Evolutionary conservation across 331 rosid genomes (phyloP), one percentile per base, ranked within the genome.

Genomic region (Cucumis variabilis): DNA sequence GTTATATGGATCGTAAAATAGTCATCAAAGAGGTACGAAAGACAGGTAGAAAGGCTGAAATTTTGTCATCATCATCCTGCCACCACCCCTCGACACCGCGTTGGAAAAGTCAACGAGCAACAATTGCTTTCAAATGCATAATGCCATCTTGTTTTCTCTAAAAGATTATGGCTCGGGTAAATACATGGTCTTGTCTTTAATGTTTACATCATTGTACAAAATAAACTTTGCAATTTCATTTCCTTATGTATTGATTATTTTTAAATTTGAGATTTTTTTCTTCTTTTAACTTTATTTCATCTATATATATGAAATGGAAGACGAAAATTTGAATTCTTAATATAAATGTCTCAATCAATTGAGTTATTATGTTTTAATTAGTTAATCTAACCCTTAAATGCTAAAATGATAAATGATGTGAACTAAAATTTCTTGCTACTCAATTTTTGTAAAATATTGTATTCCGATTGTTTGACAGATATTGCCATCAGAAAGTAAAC

Each of bases 31-130:
- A 85, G 14, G 41, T 89, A 37, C 78, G 72, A n/a, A 87, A 84
- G 30, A 89, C 84, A 0, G 91, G 89, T 7, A 77, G 89, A 74
- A 87, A 83, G 55, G 88, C 88, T 8, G 88, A 87, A 53, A 33
- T 84, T n/a, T 69, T 72, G 89, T 1, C 87, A 28, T 75, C 90
- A 2, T 16, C 73, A 3, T 19, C 73, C 5, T 1, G 19, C 23
- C 23, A 4, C 53, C 50, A 27, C 83, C 83, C 41, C 65, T 3
- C 37, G 6, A 58, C 83, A 0, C 37, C 65, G 1, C 66, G 6
- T 8, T 23, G 15, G n/a, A 51, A n/a, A 51, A 50, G 44, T 3
- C 66, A 66, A 78, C 41, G 16, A 78, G 24, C 66, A 23, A 4
- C 83, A 7, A 12, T n/a, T 15, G 66, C 44, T 15, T 55, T 78